Conservation (phyloP, 2,329 filamentous ascomycete species). For the Clonostachys solani region DNA sequence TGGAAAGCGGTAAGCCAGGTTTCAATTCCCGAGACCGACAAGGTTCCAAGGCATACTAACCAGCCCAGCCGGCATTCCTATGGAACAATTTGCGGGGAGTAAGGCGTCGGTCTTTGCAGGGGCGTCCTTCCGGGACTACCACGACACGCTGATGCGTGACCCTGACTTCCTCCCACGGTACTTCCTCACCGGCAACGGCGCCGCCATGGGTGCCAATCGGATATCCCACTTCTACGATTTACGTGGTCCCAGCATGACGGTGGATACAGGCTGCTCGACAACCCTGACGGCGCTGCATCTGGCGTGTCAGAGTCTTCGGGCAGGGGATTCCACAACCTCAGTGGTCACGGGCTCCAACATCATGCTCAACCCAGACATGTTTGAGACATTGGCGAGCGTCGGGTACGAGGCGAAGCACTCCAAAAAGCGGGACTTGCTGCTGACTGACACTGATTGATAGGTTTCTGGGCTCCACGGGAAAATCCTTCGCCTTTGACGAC, state of each 20-base stretch:
- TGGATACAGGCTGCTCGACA: conserved; percentile 31
- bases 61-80: too few relatives aligned
- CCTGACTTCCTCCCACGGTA: background rate
- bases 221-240: conserved; percentile 6
- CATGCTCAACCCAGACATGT: too few relatives aligned
- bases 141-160: background rate
- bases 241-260: conserved; percentile 10
- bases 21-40: too few relatives aligned
- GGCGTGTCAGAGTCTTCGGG: conserved; percentile 24
- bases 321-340: conserved; percentile 24
- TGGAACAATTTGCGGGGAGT: too few relatives aligned
- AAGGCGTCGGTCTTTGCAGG: conserved; percentile 11
- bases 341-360: too few relatives aligned
- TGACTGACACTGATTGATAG: too few relatives aligned
- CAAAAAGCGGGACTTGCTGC: too few relatives aligned
- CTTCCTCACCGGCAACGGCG: background rate
- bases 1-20: too few relatives aligned
- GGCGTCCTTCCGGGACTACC: conserved; percentile 2
- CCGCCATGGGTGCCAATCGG: conserved; percentile 4
- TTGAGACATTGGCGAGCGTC: too few relatives aligned
- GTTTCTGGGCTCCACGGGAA: conserved; percentile 19
- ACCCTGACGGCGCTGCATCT: conserved; percentile 19
- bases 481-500: conserved; percentile 49
- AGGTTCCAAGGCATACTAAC: too few relatives aligned
- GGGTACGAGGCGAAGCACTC: too few relatives aligned